phyloP scores from a whole-genome alignment of 176 grass and related monocot genomes.

The Carex myosuroides region DNA sequence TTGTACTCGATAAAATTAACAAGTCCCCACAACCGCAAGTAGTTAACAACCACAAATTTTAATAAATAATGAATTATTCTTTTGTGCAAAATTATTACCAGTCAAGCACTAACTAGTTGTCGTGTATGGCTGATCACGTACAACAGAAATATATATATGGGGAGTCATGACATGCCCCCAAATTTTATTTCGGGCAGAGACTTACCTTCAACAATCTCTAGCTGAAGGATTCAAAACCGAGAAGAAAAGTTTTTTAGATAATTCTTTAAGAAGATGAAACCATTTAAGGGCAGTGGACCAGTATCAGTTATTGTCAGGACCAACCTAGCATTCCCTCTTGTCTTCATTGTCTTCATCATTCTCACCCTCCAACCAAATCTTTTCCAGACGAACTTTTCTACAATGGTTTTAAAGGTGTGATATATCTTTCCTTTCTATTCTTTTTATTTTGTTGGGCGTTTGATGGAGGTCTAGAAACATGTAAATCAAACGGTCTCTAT shows the following conservation, averaged over 20 bases:
- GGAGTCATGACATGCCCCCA: background rate
- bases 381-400: background rate
- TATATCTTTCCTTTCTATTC: background rate
- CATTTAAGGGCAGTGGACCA: background rate
- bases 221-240: background rate
- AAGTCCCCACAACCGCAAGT: no score
- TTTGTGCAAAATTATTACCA: background rate
- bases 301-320: background rate
- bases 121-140: background rate
- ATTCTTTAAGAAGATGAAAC: constrained; percentile 3
- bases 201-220: background rate
- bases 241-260: background rate
- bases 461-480: no score
- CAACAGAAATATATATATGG: background rate
- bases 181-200: background rate
- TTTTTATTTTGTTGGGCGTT: background rate
- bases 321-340: background rate
- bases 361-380: background rate
- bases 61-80: no score
- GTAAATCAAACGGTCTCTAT: no score
- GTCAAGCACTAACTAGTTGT: background rate
- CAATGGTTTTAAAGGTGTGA: background rate
- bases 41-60: no score
- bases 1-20: no score
- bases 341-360: background rate